A percentile compares a stretch with the other conserved stretches of the same genome.
Conservation (phyloP, 768 basidiomycete genomes). For the Peribolospora baueri region DNA sequence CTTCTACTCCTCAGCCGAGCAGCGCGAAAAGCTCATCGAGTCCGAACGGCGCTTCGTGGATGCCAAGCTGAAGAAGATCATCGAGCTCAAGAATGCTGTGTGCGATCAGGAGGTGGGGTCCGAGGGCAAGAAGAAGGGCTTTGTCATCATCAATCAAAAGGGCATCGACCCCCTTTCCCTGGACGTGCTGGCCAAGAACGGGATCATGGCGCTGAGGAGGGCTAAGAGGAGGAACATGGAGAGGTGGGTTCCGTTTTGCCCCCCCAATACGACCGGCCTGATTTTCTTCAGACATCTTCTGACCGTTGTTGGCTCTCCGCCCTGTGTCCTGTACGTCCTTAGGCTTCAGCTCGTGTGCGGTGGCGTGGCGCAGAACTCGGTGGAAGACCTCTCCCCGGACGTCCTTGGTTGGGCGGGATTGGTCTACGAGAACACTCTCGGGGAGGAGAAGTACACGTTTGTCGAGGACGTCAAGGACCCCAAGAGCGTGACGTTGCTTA, state of each 20-base stretch:
- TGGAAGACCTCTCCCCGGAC: constrained; percentile 77
- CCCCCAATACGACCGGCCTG: constrained; percentile 3
- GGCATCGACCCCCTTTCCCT: constrained; percentile 93
- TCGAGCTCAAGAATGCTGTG: constrained; percentile 84
- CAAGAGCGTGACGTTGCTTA: constrained; percentile 78
- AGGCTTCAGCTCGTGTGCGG: constrained; percentile 86
- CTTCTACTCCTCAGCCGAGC: constrained; percentile 96
- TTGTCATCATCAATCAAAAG: constrained; percentile 95
- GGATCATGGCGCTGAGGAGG: constrained; percentile 74
- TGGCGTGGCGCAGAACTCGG: constrained; percentile 87
- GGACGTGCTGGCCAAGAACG: constrained; percentile 87
- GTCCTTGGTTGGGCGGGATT: constrained; percentile 91
- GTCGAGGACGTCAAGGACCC: constrained; percentile 89
- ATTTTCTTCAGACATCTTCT: not conserved
- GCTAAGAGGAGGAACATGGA: constrained; percentile 99
- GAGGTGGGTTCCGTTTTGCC: constrained; percentile 29
- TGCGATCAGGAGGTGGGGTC: constrained; percentile 77
- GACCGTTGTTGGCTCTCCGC: not conserved
- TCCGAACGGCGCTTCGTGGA: constrained; percentile 86
- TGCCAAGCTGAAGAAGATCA: constrained; percentile 78
- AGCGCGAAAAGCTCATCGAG: constrained; percentile 94
- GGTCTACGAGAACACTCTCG: constrained; percentile 94
- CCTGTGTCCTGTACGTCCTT: not conserved
- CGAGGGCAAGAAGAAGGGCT: constrained; percentile 39
- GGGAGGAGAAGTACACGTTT: constrained; percentile 97